These are phyloP conservation scores for Trichoderma afroharzianum DNA, from an alignment of 2,329 filamentous ascomycete genomes.

Conservation along the genomic window DNA sequence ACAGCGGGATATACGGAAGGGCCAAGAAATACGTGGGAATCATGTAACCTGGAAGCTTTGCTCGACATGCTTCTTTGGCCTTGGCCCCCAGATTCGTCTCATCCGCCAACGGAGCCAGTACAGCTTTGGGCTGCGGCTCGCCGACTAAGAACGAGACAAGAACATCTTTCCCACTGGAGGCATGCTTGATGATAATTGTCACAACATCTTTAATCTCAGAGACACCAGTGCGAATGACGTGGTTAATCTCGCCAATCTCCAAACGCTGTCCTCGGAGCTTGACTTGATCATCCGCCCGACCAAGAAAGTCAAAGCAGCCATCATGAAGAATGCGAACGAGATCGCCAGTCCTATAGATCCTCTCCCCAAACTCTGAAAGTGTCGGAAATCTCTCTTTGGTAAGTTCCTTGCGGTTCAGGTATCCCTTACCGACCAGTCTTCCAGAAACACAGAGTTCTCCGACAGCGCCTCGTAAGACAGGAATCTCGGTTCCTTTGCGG, in stretches of 20 bases:
- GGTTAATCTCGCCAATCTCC: conserved; percentile 88
- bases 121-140: not conserved
- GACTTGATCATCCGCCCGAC: conserved; percentile 85
- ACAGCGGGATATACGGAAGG: conserved; percentile 70
- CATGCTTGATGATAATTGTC: conserved; percentile 70
- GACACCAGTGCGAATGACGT: conserved; percentile 65
- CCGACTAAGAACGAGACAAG: conserved; percentile 69
- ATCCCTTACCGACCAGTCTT: conserved; percentile 83
- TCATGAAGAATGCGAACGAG: conserved; percentile 78
- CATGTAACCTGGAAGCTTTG: conserved; percentile 79
- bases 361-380: conserved; percentile 52
- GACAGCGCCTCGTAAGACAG: conserved; percentile 72
- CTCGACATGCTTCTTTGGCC: conserved; percentile 62
- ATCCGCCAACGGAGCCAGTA: conserved; percentile 28
- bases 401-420: conserved; percentile 75
- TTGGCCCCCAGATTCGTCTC: conserved; percentile 38
- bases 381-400: conserved; percentile 73
- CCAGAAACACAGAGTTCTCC: conserved; percentile 89
- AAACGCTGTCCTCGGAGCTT: conserved; percentile 86
- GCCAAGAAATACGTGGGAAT: conserved; percentile 79
- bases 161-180: conserved; percentile 71
- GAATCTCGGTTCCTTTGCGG: conserved; percentile 61
- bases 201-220: conserved; percentile 62
- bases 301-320: conserved; percentile 80
- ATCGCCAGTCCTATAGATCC: conserved; percentile 85